Conservation (phyloP, 1,284 basidiomycete species). For the Leccinum huronense region DNA sequence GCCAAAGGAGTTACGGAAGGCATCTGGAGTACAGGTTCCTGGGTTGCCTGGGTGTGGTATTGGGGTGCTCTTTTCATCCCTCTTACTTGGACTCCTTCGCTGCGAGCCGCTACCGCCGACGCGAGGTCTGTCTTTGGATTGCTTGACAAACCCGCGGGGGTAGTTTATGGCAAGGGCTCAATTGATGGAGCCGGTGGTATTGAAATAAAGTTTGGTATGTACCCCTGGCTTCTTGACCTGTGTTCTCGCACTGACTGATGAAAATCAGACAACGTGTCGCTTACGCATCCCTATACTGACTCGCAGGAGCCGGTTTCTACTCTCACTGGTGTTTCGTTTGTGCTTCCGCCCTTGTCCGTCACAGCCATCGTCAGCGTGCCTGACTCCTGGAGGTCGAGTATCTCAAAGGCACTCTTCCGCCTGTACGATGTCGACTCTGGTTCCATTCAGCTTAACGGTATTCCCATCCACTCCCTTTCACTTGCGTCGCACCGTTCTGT, state of each 20-base stretch:
- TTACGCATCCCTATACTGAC: slow-evolving; percentile 78
- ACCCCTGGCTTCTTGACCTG: background rate
- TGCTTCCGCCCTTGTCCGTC: slow-evolving; percentile 74
- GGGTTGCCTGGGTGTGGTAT: slow-evolving; percentile 34
- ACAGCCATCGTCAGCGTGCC: slow-evolving; percentile 84
- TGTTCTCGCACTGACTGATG: slow-evolving; percentile 7
- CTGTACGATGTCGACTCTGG: slow-evolving; percentile 86
- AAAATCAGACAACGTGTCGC: slow-evolving; percentile 67
- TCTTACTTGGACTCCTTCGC: slow-evolving; percentile 26
- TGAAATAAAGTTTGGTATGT: slow-evolving; percentile 80
- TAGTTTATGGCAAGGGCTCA: slow-evolving; percentile 77
- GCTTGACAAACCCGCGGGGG: slow-evolving; percentile 75
- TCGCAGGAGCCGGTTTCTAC: slow-evolving; percentile 60
- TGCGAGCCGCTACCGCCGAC: slow-evolving; percentile 18
- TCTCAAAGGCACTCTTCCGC: slow-evolving; percentile 80
- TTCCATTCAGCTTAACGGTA: slow-evolving; percentile 76
- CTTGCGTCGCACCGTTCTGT: slow-evolving; percentile 75
- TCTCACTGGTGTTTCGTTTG: slow-evolving; percentile 79
- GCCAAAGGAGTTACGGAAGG: slow-evolving; percentile 32
- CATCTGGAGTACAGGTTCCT: slow-evolving; percentile 31
- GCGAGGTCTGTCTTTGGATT: slow-evolving; percentile 56
- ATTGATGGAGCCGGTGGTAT: slow-evolving; percentile 73
- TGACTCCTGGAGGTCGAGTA: slow-evolving; percentile 79
- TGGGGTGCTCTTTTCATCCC: slow-evolving; percentile 31
- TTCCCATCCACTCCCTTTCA: slow-evolving; percentile 83